Percentiles rank a stretch among this genome's conserved stretches.
Evolutionary conservation across 78 protist genomes (phyloP).

Genomic region (Pelomyxa schiedti): DNA sequence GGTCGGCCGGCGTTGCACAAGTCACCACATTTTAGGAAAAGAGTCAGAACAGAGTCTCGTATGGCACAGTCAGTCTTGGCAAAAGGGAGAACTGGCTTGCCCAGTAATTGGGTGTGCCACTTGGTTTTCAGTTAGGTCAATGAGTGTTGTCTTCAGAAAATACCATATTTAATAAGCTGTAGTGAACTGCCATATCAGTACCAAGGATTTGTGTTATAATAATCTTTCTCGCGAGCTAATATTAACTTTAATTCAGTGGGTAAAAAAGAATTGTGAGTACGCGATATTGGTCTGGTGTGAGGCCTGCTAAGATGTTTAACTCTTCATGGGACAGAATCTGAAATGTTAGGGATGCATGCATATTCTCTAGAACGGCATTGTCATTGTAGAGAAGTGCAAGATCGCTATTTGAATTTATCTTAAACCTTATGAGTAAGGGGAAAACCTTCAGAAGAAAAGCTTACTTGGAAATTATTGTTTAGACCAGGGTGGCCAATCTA

Average conservation of each 20-base stretch:
- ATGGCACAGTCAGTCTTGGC: neutral
- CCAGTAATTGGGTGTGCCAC: too few species aligned
- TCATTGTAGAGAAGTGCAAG: slow-evolving; percentile 37
- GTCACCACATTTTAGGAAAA: slow-evolving; percentile 7
- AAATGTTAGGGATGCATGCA: slow-evolving; percentile 10
- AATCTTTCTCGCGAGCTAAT: neutral
- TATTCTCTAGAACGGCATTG: slow-evolving; percentile 21
- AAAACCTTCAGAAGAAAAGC: too few species aligned
- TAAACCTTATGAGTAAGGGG: too few species aligned
- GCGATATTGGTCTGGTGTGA: neutral
- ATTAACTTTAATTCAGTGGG: neutral
- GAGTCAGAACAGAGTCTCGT: neutral
- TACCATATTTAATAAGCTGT: neutral
- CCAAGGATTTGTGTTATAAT: slow-evolving; percentile 7
- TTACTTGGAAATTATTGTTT: slow-evolving; percentile 13
- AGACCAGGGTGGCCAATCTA: slow-evolving; percentile 10
- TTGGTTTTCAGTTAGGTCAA: neutral
- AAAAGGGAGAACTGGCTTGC: too few species aligned
- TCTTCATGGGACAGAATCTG: neutral
- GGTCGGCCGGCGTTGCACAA: slow-evolving; percentile 7
- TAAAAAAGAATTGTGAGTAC: neutral
- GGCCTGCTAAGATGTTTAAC: neutral
- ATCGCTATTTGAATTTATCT: slow-evolving; percentile 24
- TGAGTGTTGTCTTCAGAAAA: neutral
- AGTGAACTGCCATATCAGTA: slow-evolving; percentile 18